Percentiles rank a stretch among this genome's conserved stretches.
Conservation (phyloP, 352 stramenopile genomes). For the Elongisporangium undulatum region DNA sequence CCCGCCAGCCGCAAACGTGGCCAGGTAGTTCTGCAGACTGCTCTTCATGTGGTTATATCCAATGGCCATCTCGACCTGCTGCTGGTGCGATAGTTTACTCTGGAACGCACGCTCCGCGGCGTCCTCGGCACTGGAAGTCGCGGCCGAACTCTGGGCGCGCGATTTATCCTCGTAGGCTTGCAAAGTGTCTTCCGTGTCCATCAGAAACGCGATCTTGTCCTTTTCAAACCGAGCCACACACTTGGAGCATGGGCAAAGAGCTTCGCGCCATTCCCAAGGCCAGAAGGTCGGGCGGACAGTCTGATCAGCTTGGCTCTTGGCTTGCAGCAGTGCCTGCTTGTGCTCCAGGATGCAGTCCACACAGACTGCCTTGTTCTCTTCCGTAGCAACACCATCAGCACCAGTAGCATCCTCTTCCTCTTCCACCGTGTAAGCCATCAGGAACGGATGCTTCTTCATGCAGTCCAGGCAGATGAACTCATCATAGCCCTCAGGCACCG, state of each 20-base stretch:
- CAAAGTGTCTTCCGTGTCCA: constrained; percentile 58
- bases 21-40: constrained; percentile 60
- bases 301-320: constrained; percentile 6
- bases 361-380: constrained; percentile 2
- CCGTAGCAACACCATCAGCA: constrained; percentile 6
- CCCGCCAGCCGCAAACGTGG: constrained; percentile 43
- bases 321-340: constrained; percentile 24
- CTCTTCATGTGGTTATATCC: constrained; percentile 73
- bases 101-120: constrained; percentile 45
- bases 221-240: constrained; percentile 47
- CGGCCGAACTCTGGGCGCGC: constrained; percentile 25
- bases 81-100: constrained; percentile 53
- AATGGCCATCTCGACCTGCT: constrained; percentile 72
- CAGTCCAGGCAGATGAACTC: constrained; percentile 64
- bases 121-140: constrained; percentile 22
- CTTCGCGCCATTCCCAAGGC: constrained; percentile 51
- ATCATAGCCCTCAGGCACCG: constrained; percentile 38
- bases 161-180: constrained; percentile 57
- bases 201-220: constrained; percentile 49
- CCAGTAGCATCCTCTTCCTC: constrained; percentile 8
- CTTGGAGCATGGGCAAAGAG: constrained; percentile 47
- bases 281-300: constrained; percentile 54
- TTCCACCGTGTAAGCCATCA: constrained; percentile 49
- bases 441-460: constrained; percentile 59
- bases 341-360: constrained; percentile 26